Evolutionary conservation across 2,329 filamentous ascomycete genomes (phyloP).

Genomic region (Cladophialophora carrionii): DNA sequence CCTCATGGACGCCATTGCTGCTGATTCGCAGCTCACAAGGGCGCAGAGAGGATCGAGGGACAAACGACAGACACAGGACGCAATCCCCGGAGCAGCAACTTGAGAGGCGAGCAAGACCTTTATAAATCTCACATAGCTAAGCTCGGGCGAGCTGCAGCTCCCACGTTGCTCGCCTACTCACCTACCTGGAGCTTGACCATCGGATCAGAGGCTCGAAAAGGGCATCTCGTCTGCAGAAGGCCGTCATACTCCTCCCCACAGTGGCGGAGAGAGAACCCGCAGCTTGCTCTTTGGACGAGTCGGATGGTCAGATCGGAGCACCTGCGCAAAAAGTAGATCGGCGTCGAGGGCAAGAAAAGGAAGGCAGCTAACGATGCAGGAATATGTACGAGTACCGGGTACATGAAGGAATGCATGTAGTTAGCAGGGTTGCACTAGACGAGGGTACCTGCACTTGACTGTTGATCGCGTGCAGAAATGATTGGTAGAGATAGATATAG

Average conservation of each 20-base stretch:
- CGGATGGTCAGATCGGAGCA: constrained; percentile 22
- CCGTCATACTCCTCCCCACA: constrained; percentile 16
- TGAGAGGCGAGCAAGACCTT: neutral
- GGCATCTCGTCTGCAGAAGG: constrained; percentile 8
- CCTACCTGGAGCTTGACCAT: neutral
- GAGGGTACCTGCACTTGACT: neutral
- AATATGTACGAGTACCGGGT: neutral
- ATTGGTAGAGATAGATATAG: constrained; percentile 8
- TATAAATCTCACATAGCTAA: constrained; percentile 17
- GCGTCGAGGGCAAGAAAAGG: neutral
- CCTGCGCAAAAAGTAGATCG: constrained; percentile 11
- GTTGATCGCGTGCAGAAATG: constrained; percentile 15
- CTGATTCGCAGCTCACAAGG: neutral
- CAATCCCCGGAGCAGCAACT: neutral
- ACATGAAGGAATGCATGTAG: constrained; percentile 1
- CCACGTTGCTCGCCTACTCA: constrained; percentile 3
- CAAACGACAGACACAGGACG: neutral
- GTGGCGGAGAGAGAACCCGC: neutral
- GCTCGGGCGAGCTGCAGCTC: constrained; percentile 7
- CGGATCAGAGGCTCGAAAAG: neutral
- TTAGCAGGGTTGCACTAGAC: constrained; percentile 3
- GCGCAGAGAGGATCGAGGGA: neutral
- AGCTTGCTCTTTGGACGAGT: constrained; percentile 25
- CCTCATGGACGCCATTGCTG: constrained; percentile 19
- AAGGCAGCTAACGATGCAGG: neutral